Percentiles rank a stretch among this genome's conserved stretches.
Conservation (phyloP, 768 basidiomycete genomes). For the Clavaria fumosa region DNA sequence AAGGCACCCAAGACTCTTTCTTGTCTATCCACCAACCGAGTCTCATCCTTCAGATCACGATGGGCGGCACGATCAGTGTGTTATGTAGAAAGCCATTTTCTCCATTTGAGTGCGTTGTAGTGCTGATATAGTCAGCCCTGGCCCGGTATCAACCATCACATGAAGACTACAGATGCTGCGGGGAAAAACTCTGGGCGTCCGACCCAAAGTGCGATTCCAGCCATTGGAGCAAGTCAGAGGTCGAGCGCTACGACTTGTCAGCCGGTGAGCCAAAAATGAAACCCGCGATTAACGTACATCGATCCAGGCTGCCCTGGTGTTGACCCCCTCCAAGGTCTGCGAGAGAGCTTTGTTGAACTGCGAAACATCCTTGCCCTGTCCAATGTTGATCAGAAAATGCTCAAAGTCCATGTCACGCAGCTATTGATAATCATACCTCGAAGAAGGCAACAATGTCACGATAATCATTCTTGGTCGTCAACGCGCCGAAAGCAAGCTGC, state of each 20-base stretch:
- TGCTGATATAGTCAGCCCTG: too few relatives aligned
- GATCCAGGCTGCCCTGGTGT: conserved; percentile 43
- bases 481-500: conserved; percentile 24
- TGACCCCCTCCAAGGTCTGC: conserved; percentile 56
- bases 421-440: conserved; percentile 33
- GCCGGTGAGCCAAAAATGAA: background rate
- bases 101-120: too few relatives aligned
- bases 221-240: conserved; percentile 41
- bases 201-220: too few relatives aligned
- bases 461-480: conserved; percentile 58
- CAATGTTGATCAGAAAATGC: conserved; percentile 10
- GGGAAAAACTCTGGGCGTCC: too few relatives aligned
- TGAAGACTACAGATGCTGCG: too few relatives aligned
- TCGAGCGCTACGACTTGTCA: conserved; percentile 32
- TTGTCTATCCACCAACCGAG: too few relatives aligned
- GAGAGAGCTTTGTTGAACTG: conserved; percentile 49
- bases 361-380: conserved; percentile 48
- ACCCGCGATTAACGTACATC: conserved; percentile 25
- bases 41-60: too few relatives aligned
- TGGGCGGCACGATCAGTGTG: too few relatives aligned
- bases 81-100: too few relatives aligned
- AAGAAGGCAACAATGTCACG: conserved; percentile 56
- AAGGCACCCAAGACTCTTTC: too few relatives aligned
- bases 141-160: too few relatives aligned
- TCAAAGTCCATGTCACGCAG: conserved; percentile 12